Base-by-base conservation (phyloP, 1,284 basidiomycete species). In the Anthracocystis walkeri region DNA sequence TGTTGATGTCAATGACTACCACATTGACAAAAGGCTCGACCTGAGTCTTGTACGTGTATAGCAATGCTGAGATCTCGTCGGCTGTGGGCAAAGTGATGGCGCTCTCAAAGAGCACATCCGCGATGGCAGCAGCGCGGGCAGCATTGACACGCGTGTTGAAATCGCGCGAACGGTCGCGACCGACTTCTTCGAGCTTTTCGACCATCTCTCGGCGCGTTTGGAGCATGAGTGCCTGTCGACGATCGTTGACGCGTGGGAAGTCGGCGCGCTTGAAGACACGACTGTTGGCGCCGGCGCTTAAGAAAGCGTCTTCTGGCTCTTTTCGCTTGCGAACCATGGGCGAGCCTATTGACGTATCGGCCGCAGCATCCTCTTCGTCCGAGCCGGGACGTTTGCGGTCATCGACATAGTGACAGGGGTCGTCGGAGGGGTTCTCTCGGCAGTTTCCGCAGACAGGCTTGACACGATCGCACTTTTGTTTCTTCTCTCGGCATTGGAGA, bases 381-480 rank as follows among this genome's bases (percentile, higher is more conserved):
- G 72, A 75, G 46, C 63, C 66, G 18, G 72, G 68, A 16, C 73
- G 68, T 48, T 71, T 66, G 41, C 72, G 72, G 31, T 77, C 76
- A 48, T 79, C 71, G 31, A 77, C 72, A 21, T 79, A 81, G 64
- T 73, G 71, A 53, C 79, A 81, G 11, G 65, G 67, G 25, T 75
- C 66, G 23, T 68, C 75, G 48, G 74, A 60, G 7, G 69, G 67
- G 46, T 75, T 80, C 44, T 72, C 73, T 33, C 63, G 55, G 42
- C 80, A 82, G 51, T 79, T 79, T 45, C 69, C 64, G 65, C 80
- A 82, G 50, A 79, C 58, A 27, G 80, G 80, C 49, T 79, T 73
- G 61, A 65, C 65, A 27, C 80, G 80, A 44, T 82, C 80, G 57
- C 80, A 82, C 60, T 81, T 82, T 61, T 80, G 80, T 71, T 82